Conservation (phyloP, 495 filamentous ascomycete genomes). For the Lentithecium fluviatile region DNA sequence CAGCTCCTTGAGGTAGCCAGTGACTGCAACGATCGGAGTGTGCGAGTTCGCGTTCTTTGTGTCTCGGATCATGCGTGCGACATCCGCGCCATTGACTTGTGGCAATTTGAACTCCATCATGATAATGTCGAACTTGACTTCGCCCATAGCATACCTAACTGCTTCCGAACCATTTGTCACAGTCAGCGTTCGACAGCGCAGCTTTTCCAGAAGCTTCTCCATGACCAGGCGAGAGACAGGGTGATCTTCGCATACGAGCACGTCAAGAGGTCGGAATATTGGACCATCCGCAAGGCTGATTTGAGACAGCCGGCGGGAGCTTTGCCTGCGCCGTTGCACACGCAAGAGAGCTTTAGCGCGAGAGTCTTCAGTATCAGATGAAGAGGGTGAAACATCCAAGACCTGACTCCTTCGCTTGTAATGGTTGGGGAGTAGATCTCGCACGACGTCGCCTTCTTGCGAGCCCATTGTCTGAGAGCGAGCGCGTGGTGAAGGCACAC, state of each 20-base stretch:
- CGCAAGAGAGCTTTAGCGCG: slow-evolving; percentile 88
- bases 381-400: slow-evolving; percentile 94
- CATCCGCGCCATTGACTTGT: slow-evolving; percentile 88
- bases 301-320: slow-evolving; percentile 85
- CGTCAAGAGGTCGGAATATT: slow-evolving; percentile 83
- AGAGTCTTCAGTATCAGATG: slow-evolving; percentile 94
- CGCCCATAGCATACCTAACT: slow-evolving; percentile 84
- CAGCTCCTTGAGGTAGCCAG: slow-evolving; percentile 93
- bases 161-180: slow-evolving; percentile 86
- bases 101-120: slow-evolving; percentile 96
- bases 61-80: slow-evolving; percentile 94
- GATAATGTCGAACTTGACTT: slow-evolving; percentile 93
- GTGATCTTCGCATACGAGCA: slow-evolving; percentile 96
- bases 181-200: slow-evolving; percentile 91
- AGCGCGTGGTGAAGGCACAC: slow-evolving; percentile 58
- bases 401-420: slow-evolving; percentile 91
- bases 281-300: slow-evolving; percentile 80
- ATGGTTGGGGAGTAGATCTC: slow-evolving; percentile 69
- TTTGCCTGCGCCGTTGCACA: slow-evolving; percentile 87
- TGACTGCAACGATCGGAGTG: slow-evolving; percentile 96
- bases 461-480: slow-evolving; percentile 93
- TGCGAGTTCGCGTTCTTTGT: slow-evolving; percentile 91
- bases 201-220: slow-evolving; percentile 93
- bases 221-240: slow-evolving; percentile 96
- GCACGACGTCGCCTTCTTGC: slow-evolving; percentile 79